Conservation (phyloP, 2,329 filamentous ascomycete species). For the Hymenoscyphus albidus region DNA sequence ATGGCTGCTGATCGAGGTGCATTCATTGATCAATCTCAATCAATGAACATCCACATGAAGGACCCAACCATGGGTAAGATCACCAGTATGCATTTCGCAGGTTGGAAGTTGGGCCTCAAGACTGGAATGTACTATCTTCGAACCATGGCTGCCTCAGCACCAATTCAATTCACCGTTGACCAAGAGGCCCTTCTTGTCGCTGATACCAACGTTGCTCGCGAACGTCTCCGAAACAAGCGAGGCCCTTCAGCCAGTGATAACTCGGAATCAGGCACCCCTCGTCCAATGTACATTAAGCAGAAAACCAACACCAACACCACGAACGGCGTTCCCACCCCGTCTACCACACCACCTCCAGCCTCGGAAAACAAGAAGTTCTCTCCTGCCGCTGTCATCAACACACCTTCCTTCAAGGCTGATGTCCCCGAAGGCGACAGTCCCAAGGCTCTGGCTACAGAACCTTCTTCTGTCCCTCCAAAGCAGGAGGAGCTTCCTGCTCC, state of each 20-base stretch:
- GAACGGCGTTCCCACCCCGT: conserved; percentile 67
- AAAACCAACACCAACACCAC: conserved; percentile 40
- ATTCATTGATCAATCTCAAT: conserved; percentile 98
- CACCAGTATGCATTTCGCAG: conserved; percentile 98
- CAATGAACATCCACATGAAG: conserved; percentile 98
- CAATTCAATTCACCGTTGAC: conserved; percentile 98
- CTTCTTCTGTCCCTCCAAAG: conserved; percentile 52
- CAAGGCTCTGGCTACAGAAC: conserved; percentile 71
- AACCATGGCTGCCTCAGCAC: conserved; percentile 92
- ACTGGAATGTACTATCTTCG: conserved; percentile 99
- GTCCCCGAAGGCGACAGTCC: conserved; percentile 73
- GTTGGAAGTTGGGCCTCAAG: conserved; percentile 99
- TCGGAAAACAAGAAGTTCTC: conserved; percentile 37
- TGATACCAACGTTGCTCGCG: conserved; percentile 72
- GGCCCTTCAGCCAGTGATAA: conserved; percentile 44
- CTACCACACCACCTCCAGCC: conserved; percentile 59
- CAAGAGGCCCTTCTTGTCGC: conserved; percentile 88
- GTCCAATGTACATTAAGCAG: conserved; percentile 62
- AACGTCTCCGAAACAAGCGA: conserved; percentile 66
- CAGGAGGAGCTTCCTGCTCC: conserved; percentile 62
- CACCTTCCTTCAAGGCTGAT: conserved; percentile 72
- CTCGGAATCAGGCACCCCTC: conserved; percentile 58
- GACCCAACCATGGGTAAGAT: conserved; percentile 99
- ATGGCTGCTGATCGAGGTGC: conserved; percentile 98
- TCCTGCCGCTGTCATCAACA: conserved; percentile 54